These are phyloP conservation scores for Trichoderma sp. DNA, from an alignment of 2,329 filamentous ascomycete species.

Conservation along the genomic window DNA sequence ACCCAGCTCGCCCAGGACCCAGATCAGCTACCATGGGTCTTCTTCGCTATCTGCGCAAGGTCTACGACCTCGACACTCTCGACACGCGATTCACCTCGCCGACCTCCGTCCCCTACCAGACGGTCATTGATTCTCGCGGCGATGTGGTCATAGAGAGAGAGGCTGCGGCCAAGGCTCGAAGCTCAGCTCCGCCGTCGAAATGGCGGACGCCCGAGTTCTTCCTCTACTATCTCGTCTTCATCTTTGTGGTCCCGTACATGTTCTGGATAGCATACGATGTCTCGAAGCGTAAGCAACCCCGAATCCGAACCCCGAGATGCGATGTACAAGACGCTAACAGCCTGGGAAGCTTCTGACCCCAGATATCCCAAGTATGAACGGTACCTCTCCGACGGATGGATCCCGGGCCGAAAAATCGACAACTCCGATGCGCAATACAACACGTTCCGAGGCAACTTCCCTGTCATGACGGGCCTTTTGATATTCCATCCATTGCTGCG, in stretches of 20 bases:
- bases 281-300: conserved; percentile 63
- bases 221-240: conserved; percentile 71
- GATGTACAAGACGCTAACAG: conserved; percentile 16
- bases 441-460: conserved; percentile 81
- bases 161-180: conserved; percentile 37
- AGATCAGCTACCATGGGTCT: conserved; percentile 37
- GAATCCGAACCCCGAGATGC: neutral
- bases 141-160: conserved; percentile 39
- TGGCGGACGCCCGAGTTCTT: conserved; percentile 88
- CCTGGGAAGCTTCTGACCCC: conserved; percentile 66
- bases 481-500: conserved; percentile 77
- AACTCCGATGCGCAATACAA: conserved; percentile 86
- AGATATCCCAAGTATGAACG: conserved; percentile 72
- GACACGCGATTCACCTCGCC: conserved; percentile 65
- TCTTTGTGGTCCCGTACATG: conserved; percentile 73
- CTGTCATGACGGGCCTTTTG: conserved; percentile 72
- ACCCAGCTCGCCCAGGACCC: neutral
- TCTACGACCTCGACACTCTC: conserved; percentile 65
- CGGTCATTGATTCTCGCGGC: conserved; percentile 50
- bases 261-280: conserved; percentile 86
- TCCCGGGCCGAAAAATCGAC: conserved; percentile 88
- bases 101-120: conserved; percentile 64
- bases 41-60: conserved; percentile 44
- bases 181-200: conserved; percentile 59
- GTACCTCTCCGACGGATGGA: conserved; percentile 79